These are phyloP conservation scores for Arxiozyma heterogenica DNA, from an alignment of 1,139 yeast species.

Conservation along the genomic window DNA sequence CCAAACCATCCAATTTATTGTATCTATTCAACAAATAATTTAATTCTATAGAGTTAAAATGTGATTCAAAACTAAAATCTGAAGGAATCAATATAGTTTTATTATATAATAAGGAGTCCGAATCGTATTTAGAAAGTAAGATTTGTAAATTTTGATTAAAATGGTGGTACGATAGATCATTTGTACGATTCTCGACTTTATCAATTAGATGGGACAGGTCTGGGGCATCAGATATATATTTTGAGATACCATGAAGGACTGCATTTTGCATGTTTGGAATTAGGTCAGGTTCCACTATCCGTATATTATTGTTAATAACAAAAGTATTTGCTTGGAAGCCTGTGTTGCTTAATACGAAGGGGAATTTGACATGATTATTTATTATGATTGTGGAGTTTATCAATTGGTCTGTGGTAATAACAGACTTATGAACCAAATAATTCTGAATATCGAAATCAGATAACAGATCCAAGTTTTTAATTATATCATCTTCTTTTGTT, in stretches of 20 bases:
- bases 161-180: not conserved
- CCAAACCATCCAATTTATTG: slow-evolving; percentile 9
- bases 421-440: slow-evolving; percentile 19
- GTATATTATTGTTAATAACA: slow-evolving; percentile 39
- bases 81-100: slow-evolving; percentile 38
- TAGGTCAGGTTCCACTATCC: slow-evolving; percentile 55
- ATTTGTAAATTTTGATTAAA: not conserved
- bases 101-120: slow-evolving; percentile 9
- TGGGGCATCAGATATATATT: slow-evolving; percentile 25
- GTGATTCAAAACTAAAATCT: slow-evolving; percentile 32
- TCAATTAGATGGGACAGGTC: slow-evolving; percentile 3
- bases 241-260: slow-evolving; percentile 63
- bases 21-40: slow-evolving; percentile 36
- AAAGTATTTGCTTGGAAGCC: slow-evolving; percentile 5
- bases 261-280: slow-evolving; percentile 63
- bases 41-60: slow-evolving; percentile 39
- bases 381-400: slow-evolving; percentile 15
- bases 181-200: not conserved
- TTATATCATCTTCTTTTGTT: slow-evolving; percentile 15
- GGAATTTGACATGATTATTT: slow-evolving; percentile 13
- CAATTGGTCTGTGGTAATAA: slow-evolving; percentile 13
- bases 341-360: slow-evolving; percentile 14
- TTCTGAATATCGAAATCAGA: slow-evolving; percentile 19
- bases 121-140: not conserved
- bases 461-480: not conserved